A percentile compares a stretch with the other conserved stretches of the same genome.
Conservation (phyloP, 805 yeast genomes). For the Saccharomyces jurei region DNA sequence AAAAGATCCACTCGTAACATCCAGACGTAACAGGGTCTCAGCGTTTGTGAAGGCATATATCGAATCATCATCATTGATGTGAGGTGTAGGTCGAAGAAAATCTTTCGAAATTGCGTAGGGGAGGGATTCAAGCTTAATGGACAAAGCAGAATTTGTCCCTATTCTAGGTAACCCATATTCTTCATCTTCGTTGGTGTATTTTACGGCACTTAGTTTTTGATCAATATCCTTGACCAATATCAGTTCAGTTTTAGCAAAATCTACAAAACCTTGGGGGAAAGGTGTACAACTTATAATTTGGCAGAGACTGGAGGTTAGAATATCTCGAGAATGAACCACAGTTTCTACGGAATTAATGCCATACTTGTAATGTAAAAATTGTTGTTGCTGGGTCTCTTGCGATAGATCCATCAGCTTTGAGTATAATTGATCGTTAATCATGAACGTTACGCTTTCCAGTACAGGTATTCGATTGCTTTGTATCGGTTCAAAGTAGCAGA, state of each 20-base stretch:
- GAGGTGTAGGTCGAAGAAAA: slow-evolving; percentile 8
- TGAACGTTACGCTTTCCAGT: slow-evolving; percentile 10
- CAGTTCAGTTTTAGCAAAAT: slow-evolving; percentile 15
- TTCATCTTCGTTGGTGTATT: neutral
- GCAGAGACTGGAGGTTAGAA: slow-evolving; percentile 13
- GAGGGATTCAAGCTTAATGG: neutral
- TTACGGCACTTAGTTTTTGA: neutral
- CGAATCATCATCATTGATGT: slow-evolving; percentile 19
- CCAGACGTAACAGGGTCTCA: slow-evolving; percentile 11
- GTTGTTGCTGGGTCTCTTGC: slow-evolving; percentile 9
- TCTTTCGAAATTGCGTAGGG: slow-evolving; percentile 10
- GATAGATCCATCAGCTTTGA: slow-evolving; percentile 13
- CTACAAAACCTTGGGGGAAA: slow-evolving; percentile 14
- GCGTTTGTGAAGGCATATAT: slow-evolving; percentile 21
- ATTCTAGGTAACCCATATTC: neutral
- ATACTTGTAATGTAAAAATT: slow-evolving; percentile 19
- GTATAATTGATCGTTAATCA: slow-evolving; percentile 14
- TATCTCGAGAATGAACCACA: slow-evolving; percentile 12
- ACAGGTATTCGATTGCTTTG: slow-evolving; percentile 5
- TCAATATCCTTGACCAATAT: slow-evolving; percentile 12
- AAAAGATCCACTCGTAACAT: slow-evolving; percentile 19
- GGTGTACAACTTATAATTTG: slow-evolving; percentile 16
- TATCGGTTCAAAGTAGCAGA: slow-evolving; percentile 10
- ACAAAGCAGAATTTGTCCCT: neutral
- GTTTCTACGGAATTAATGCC: slow-evolving; percentile 8